Conservation (phyloP, 805 yeast genomes). For the Candida morakotiae region DNA sequence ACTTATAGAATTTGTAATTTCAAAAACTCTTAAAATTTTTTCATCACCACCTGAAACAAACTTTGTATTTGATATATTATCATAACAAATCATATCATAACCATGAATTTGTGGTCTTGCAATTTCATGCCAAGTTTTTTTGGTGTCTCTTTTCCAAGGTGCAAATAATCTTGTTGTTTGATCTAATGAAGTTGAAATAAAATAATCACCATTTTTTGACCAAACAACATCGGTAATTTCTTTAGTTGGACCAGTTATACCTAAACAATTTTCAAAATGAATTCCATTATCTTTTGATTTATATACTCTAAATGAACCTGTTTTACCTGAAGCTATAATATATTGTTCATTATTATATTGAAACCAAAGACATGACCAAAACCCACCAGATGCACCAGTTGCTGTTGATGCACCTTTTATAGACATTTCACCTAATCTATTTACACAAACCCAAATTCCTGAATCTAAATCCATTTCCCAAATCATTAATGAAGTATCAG, state of each 20-base stretch:
- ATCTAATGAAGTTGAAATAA: conserved; percentile 79
- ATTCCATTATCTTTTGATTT: conserved; percentile 27
- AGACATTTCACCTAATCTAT: conserved; percentile 85
- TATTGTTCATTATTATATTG: conserved; percentile 28
- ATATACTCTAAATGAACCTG: conserved; percentile 92
- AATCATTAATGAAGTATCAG: conserved; percentile 88
- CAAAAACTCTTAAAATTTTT: conserved; percentile 83
- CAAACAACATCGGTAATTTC: conserved; percentile 78
- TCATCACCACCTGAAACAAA: conserved; percentile 97
- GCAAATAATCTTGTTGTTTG: conserved; percentile 89
- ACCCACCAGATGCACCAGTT: conserved; percentile 83
- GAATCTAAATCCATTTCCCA: conserved; percentile 88
- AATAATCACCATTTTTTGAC: conserved; percentile 61
- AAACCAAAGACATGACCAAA: conserved; percentile 70
- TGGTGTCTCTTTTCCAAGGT: conserved; percentile 41
- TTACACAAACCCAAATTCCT: conserved; percentile 84
- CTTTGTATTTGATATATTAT: conserved; percentile 52
- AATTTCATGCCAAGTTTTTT: conserved; percentile 76
- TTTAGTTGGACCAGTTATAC: conserved; percentile 72
- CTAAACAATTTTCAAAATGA: conserved; percentile 46
- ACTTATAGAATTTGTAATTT: conserved; percentile 78
- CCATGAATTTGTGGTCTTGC: conserved; percentile 99
- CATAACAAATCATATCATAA: conserved; percentile 85
- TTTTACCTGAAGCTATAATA: conserved; percentile 79
- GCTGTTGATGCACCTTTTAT: conserved; percentile 98